Evolutionary conservation across 192 early-diverging fungal species (phyloP).

Genomic region (Entomortierella beljakovae): DNA sequence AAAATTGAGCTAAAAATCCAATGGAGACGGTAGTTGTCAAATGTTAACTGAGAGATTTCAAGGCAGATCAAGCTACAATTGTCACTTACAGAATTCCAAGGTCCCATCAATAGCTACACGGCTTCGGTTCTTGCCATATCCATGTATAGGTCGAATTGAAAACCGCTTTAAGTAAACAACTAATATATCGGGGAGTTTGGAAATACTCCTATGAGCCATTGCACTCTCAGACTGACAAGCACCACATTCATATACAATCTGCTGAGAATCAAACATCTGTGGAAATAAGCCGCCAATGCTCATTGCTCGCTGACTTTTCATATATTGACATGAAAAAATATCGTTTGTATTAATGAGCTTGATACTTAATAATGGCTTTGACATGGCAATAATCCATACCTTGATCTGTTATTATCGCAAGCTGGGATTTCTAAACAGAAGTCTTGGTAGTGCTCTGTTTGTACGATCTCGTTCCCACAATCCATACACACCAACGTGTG

Average conservation of each 20-base stretch:
- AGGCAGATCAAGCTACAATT: background rate
- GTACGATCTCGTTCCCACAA: slow-evolving; percentile 15
- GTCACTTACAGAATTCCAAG: slow-evolving; percentile 30
- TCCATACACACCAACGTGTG: slow-evolving; percentile 10
- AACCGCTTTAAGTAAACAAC: slow-evolving; percentile 31
- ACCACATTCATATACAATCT: slow-evolving; percentile 14
- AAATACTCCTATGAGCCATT: slow-evolving; percentile 15
- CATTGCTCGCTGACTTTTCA: slow-evolving; percentile 3
- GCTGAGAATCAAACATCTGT: slow-evolving; percentile 18
- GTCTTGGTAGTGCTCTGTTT: slow-evolving; percentile 24
- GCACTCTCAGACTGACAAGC: slow-evolving; percentile 20
- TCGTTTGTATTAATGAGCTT: background rate
- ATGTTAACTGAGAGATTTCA: background rate
- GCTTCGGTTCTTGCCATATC: slow-evolving; percentile 29
- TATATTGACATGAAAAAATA: background rate
- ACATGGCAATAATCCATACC: background rate
- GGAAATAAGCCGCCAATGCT: slow-evolving; percentile 21
- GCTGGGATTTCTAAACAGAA: slow-evolving; percentile 25
- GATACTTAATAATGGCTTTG: background rate
- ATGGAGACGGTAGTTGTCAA: background rate
- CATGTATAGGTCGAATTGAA: background rate
- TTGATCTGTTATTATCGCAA: slow-evolving; percentile 14
- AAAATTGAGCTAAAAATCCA: slow-evolving; percentile 20
- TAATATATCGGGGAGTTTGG: slow-evolving; percentile 25
- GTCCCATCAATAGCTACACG: slow-evolving; percentile 22